Percentiles rank a stretch among this genome's conserved stretches.
These are phyloP conservation scores for Drechmeria coniospora DNA, from an alignment of 2,329 filamentous ascomycete species.

Conservation along the genomic window DNA sequence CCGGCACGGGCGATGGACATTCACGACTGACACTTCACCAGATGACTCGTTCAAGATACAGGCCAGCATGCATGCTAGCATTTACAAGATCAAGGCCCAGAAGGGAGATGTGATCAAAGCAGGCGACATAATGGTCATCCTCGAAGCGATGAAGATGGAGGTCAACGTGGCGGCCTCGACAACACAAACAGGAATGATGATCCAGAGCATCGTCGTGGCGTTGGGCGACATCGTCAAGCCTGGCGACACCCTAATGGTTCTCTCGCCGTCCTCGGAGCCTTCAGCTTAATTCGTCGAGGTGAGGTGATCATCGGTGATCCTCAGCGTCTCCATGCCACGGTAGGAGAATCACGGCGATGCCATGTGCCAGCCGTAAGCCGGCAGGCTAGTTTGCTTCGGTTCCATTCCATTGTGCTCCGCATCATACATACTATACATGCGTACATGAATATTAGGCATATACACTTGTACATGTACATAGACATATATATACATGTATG, in stretches of 20 bases:
- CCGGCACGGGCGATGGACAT: too few relatives aligned
- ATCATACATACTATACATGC: too few relatives aligned
- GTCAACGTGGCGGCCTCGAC: slow-evolving; percentile 14
- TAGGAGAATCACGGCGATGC: too few relatives aligned
- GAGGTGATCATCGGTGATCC: too few relatives aligned
- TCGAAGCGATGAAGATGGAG: slow-evolving; percentile 45
- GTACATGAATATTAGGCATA: too few relatives aligned
- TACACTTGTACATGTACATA: too few relatives aligned
- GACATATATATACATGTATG: too few relatives aligned
- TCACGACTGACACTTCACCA: slow-evolving; percentile 4
- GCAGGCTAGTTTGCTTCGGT: too few relatives aligned
- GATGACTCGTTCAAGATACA: slow-evolving; percentile 15
- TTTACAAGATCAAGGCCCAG: slow-evolving; percentile 34
- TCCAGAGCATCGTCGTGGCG: slow-evolving; percentile 1
- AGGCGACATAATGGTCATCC: slow-evolving; percentile 26
- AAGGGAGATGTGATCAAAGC: slow-evolving; percentile 24
- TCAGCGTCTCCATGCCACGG: too few relatives aligned
- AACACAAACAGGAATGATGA: background rate
- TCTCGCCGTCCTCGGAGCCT: background rate
- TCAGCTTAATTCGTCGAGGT: too few relatives aligned
- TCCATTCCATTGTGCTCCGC: too few relatives aligned
- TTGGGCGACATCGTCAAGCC: slow-evolving; percentile 3
- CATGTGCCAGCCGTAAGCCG: too few relatives aligned
- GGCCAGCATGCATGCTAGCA: slow-evolving; percentile 22
- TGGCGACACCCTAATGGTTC: slow-evolving; percentile 1